These are phyloP conservation scores for Spathaspora hagerdaliae DNA, from an alignment of 805 yeast species.

Conservation along the genomic window DNA sequence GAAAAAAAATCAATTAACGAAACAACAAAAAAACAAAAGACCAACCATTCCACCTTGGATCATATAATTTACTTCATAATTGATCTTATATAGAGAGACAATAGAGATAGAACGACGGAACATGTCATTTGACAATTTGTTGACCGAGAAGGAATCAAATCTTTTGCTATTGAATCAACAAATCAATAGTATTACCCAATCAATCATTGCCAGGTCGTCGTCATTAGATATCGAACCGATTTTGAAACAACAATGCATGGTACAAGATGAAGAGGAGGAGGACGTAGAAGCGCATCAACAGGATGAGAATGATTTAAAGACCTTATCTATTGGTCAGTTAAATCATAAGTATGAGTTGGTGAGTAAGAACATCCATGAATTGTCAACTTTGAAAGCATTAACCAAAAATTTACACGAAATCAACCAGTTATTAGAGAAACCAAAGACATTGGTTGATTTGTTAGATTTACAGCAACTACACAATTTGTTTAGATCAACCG, in stretches of 20 bases:
- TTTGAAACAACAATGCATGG: constrained; percentile 1
- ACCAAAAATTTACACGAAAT: background rate
- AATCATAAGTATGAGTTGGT: constrained; percentile 8
- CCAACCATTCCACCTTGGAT: too few species aligned
- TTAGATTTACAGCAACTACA: constrained; percentile 9
- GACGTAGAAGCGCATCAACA: background rate
- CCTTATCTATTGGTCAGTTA: constrained; percentile 9
- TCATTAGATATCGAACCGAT: background rate
- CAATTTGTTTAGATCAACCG: constrained; percentile 1
- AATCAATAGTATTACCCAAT: background rate
- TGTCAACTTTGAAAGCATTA: constrained; percentile 11
- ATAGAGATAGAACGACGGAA: background rate
- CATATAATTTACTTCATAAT: too few species aligned
- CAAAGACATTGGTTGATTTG: constrained; percentile 2
- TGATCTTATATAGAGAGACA: too few species aligned
- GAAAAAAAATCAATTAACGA: too few species aligned
- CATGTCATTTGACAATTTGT: constrained; percentile 1
- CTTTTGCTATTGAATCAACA: background rate
- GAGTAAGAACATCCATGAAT: constrained; percentile 9
- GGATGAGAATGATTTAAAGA: background rate
- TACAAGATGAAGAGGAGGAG: background rate
- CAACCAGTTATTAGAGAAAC: constrained; percentile 5
- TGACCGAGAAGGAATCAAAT: background rate
- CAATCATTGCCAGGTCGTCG: background rate
- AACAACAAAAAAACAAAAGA: too few species aligned